Conservation (phyloP, 257 asterid species). For the Henckelia pumila region DNA sequence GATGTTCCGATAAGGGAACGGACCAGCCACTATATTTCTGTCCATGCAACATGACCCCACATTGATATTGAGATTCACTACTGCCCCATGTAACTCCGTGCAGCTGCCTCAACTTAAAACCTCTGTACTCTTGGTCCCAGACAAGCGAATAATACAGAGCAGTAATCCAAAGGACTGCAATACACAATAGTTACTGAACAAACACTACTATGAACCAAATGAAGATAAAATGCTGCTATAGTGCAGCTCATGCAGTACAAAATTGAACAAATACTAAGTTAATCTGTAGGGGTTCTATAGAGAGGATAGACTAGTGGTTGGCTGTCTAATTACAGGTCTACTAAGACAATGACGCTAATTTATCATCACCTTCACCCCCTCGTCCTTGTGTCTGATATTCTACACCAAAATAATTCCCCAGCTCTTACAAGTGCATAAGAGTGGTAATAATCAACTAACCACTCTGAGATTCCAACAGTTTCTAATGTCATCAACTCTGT, state of each 20-base stretch:
- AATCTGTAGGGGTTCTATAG: conserved; percentile 20
- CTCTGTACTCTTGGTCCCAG: conserved; percentile 10
- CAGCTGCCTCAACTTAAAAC: conserved; percentile 17
- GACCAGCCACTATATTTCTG: conserved; percentile 44
- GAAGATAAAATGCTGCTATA: conserved; percentile 23
- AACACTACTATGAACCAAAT: conserved; percentile 16
- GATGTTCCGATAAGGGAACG: conserved; percentile 49
- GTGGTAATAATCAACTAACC: conserved; percentile 19
- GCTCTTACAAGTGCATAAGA: conserved; percentile 12
- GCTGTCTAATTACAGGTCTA: conserved; percentile 25
- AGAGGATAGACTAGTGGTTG: conserved; percentile 17
- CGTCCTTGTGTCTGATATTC: conserved; percentile 27
- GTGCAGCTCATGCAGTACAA: conserved; percentile 17
- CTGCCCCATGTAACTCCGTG: conserved; percentile 33
- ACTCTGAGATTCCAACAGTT: conserved; percentile 16
- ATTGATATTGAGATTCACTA: conserved; percentile 48
- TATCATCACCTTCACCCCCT: conserved; percentile 36
- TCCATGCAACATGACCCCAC: conserved; percentile 79
- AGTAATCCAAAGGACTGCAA: conserved; percentile 14
- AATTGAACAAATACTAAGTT: conserved; percentile 22
- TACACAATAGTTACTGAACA: conserved; percentile 12
- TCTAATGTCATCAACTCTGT: conserved; percentile 17
- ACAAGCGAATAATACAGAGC: neutral
- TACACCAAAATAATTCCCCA: conserved; percentile 36
- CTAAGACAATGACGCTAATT: conserved; percentile 19